Conservation (phyloP, 495 filamentous ascomycete genomes). For the Xylaria palmicola region DNA sequence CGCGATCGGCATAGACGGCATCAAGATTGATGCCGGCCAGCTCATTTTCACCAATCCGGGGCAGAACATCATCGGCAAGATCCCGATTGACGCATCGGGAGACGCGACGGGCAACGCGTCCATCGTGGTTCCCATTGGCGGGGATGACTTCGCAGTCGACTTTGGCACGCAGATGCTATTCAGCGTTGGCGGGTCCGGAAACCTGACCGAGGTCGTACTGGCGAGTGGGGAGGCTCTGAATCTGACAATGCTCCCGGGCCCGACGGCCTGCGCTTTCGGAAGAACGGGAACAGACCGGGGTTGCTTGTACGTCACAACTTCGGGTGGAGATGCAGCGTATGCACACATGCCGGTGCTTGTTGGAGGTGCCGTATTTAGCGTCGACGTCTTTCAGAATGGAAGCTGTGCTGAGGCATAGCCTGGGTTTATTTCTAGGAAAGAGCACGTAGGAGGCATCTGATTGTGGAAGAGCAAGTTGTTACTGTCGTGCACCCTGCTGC, state of each 20-base stretch:
- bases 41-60: slow-evolving; percentile 36
- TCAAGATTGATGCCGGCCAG: slow-evolving; percentile 19
- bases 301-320: slow-evolving; percentile 9
- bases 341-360: not conserved
- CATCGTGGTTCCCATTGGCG: slow-evolving; percentile 6
- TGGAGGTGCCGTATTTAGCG: not conserved
- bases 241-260: slow-evolving; percentile 10
- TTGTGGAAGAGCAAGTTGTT: too few relatives aligned
- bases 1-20: slow-evolving; percentile 32
- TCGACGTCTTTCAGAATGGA: slow-evolving; percentile 20
- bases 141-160: slow-evolving; percentile 34
- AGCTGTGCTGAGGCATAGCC: too few relatives aligned
- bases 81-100: slow-evolving; percentile 20
- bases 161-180: not conserved
- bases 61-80: slow-evolving; percentile 24
- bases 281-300: not conserved
- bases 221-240: not conserved
- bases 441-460: too few relatives aligned
- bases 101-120: slow-evolving; percentile 9
- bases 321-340: slow-evolving; percentile 1
- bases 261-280: slow-evolving; percentile 12
- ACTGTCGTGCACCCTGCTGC: too few relatives aligned
- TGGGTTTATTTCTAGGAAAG: too few relatives aligned
- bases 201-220: not conserved
- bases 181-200: not conserved